Percentiles rank a stretch among this genome's conserved stretches.
phyloP scores from a whole-genome alignment of 2,329 filamentous ascomycete species.

The Thelonectria olida region DNA sequence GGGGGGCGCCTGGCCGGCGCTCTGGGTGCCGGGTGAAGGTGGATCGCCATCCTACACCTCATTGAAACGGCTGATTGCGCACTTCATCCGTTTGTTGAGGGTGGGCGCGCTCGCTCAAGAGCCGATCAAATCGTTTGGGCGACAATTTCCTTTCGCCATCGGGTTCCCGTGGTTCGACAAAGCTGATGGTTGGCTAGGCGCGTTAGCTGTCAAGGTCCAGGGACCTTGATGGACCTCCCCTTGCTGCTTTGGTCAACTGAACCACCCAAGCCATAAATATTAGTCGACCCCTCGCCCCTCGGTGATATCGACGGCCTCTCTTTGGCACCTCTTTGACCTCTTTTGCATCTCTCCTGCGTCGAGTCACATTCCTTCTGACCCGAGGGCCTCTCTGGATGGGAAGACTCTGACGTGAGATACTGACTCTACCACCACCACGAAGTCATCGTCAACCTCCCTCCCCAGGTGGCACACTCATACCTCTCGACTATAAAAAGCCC shows the following conservation, averaged over 20 bases:
- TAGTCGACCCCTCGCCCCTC: slow-evolving; percentile 4
- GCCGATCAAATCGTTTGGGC: slow-evolving; percentile 14
- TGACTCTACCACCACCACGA: slow-evolving; percentile 5
- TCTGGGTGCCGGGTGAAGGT: slow-evolving; percentile 24
- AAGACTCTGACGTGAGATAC: slow-evolving; percentile 33
- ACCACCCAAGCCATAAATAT: slow-evolving; percentile 32
- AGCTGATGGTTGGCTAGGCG: slow-evolving; percentile 19
- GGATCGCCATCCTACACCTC: slow-evolving; percentile 29
- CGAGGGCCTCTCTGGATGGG: neutral
- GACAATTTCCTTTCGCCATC: slow-evolving; percentile 20
- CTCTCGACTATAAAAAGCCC: neutral
- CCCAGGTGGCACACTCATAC: slow-evolving; percentile 2
- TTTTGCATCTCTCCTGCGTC: slow-evolving; percentile 15
- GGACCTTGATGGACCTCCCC: slow-evolving; percentile 38
- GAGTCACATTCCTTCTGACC: slow-evolving; percentile 11
- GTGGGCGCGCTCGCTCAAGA: slow-evolving; percentile 11
- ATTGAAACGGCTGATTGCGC: slow-evolving; percentile 29
- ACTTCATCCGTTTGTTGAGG: slow-evolving; percentile 22
- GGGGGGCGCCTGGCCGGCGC: slow-evolving; percentile 21
- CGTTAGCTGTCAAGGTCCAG: slow-evolving; percentile 26
- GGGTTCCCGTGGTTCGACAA: slow-evolving; percentile 29
- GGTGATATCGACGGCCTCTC: neutral
- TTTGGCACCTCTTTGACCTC: slow-evolving; percentile 20
- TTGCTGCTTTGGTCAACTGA: slow-evolving; percentile 3
- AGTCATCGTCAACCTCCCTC: slow-evolving; percentile 16